Conservation (phyloP, 1,284 basidiomycete species). For the Lignosus rhinocerotis region DNA sequence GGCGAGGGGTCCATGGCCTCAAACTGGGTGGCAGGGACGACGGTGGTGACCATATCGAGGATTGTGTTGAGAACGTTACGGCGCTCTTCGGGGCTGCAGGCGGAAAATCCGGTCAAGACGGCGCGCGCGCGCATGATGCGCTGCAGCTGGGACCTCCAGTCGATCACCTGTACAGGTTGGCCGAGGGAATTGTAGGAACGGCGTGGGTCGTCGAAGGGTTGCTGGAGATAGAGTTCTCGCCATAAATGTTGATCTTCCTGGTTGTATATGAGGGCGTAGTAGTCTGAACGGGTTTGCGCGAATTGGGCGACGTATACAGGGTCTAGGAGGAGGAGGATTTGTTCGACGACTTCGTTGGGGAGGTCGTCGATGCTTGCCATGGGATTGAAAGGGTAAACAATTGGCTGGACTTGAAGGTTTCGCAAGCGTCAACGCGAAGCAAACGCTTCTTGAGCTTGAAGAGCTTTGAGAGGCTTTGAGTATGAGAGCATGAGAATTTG, state of each 20-base stretch:
- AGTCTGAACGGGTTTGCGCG: slow-evolving; percentile 49
- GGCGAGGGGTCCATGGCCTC: slow-evolving; percentile 39
- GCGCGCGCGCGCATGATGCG: slow-evolving; percentile 50
- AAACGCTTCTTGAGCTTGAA: neutral
- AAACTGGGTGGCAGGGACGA: slow-evolving; percentile 38
- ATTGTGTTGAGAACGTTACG: slow-evolving; percentile 46
- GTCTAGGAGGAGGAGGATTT: slow-evolving; percentile 52
- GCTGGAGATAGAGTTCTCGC: slow-evolving; percentile 59
- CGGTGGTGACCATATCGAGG: slow-evolving; percentile 44
- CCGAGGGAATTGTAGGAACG: slow-evolving; percentile 47
- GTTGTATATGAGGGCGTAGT: slow-evolving; percentile 47
- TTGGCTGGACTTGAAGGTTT: too few species aligned
- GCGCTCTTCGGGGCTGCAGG: slow-evolving; percentile 44
- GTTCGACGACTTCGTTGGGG: slow-evolving; percentile 57
- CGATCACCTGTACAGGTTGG: slow-evolving; percentile 32
- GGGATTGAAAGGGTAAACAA: neutral
- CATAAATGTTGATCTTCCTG: slow-evolving; percentile 51
- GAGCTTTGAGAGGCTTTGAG: neutral
- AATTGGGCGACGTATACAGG: slow-evolving; percentile 54
- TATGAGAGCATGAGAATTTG: too few species aligned
- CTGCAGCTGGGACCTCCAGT: slow-evolving; percentile 57
- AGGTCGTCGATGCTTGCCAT: slow-evolving; percentile 32
- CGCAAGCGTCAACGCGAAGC: neutral
- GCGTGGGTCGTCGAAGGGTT: slow-evolving; percentile 61
- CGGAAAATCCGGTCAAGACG: slow-evolving; percentile 36